phyloP scores from a whole-genome alignment of 805 yeast species.

The Lipomyces lipofer region DNA sequence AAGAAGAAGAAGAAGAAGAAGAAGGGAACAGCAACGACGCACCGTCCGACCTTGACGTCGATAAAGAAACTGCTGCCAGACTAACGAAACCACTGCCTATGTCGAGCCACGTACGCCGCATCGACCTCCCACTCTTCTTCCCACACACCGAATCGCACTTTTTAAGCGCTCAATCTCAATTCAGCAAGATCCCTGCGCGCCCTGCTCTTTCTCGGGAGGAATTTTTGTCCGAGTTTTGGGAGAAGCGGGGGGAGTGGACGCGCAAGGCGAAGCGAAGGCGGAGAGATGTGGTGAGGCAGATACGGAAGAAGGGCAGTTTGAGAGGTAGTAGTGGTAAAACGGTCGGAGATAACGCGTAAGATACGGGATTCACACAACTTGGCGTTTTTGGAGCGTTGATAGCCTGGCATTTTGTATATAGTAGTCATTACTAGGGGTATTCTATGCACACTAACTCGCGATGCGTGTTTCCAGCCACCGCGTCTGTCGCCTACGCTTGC shows the following conservation, averaged over 20 bases:
- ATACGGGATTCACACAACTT: background rate
- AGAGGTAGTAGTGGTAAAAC: constrained; percentile 16
- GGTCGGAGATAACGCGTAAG: background rate
- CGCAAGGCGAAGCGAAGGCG: constrained; percentile 71
- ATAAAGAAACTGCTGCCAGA: background rate
- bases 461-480: no score
- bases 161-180: constrained; percentile 78
- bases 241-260: constrained; percentile 75
- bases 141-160: constrained; percentile 84
- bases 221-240: constrained; percentile 82
- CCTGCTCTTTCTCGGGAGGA: constrained; percentile 43
- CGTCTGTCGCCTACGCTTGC: no score
- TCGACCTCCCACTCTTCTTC: constrained; percentile 68
- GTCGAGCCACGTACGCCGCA: no score
- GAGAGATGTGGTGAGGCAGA: constrained; percentile 67
- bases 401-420: background rate
- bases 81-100: background rate
- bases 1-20: constrained; percentile 40
- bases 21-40: background rate
- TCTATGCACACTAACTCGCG: no score
- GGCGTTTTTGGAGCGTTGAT: background rate
- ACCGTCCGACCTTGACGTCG: background rate
- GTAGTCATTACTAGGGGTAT: no score
- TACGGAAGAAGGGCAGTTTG: constrained; percentile 47
- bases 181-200: constrained; percentile 52